These are phyloP conservation scores for Daldinia sp. DNA, from an alignment of 2,329 filamentous ascomycete species.

Conservation along the genomic window DNA sequence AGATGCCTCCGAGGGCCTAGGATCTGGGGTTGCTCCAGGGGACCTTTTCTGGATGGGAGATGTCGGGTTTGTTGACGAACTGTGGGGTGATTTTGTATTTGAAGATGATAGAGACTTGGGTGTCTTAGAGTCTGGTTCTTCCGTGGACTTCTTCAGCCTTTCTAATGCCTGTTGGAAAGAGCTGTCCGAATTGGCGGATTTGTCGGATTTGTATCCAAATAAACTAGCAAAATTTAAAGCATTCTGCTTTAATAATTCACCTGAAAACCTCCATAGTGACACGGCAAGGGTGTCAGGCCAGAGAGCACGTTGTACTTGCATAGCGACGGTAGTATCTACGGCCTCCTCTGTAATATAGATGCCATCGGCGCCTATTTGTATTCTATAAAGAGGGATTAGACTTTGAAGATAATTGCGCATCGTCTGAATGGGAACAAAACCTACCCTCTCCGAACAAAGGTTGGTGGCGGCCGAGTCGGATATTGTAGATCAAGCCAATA, in stretches of 20 bases:
- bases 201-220: constrained; percentile 57
- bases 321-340: constrained; percentile 62
- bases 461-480: constrained; percentile 69
- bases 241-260: constrained; percentile 61
- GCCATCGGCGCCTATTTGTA: constrained; percentile 62
- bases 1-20: constrained; percentile 35
- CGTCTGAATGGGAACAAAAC: background rate
- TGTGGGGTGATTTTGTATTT: constrained; percentile 39
- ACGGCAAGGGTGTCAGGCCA: constrained; percentile 66
- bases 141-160: constrained; percentile 42
- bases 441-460: constrained; percentile 71
- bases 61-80: constrained; percentile 42
- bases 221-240: constrained; percentile 57
- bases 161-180: constrained; percentile 52
- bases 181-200: constrained; percentile 30
- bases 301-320: constrained; percentile 61
- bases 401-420: background rate
- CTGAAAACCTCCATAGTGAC: constrained; percentile 65
- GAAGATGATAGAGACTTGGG: constrained; percentile 34
- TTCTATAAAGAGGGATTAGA: constrained; percentile 52
- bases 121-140: constrained; percentile 34
- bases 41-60: constrained; percentile 42
- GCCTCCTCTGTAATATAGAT: constrained; percentile 61
- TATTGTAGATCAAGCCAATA: constrained; percentile 73
- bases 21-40: constrained; percentile 38